These are phyloP conservation scores for Hymenotorrendiella dingleyae DNA, from an alignment of 2,329 filamentous ascomycete genomes.

Conservation along the genomic window DNA sequence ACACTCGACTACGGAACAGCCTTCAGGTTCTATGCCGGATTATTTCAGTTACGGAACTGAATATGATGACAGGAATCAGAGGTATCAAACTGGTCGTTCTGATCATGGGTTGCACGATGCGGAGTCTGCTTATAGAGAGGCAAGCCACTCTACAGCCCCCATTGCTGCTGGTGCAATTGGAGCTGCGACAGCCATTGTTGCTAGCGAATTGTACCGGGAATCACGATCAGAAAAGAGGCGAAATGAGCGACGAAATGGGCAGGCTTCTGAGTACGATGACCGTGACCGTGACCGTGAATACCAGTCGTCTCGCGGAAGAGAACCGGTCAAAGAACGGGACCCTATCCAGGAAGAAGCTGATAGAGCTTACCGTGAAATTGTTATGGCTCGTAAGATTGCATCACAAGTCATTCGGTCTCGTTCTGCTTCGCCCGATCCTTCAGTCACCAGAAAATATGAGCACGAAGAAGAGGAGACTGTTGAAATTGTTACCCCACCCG, in stretches of 20 bases:
- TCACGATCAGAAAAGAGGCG: conserved; percentile 31
- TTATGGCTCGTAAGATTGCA: conserved; percentile 47
- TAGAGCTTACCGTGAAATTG: conserved; percentile 49
- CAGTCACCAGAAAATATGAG: conserved; percentile 50
- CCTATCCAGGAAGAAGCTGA: conserved; percentile 52
- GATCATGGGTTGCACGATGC: conserved; percentile 35
- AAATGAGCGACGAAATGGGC: conserved; percentile 33
- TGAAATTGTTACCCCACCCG: conserved; percentile 50
- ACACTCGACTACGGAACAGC: conserved; percentile 22
- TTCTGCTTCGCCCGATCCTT: conserved; percentile 44
- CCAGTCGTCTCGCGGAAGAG: conserved; percentile 13
- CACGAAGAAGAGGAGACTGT: conserved; percentile 31
- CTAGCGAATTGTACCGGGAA: conserved; percentile 29
- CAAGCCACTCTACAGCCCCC: conserved; percentile 43
- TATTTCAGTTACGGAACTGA: conserved; percentile 11
- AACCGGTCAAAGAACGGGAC: conserved; percentile 31
- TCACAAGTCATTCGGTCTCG: conserved; percentile 48
- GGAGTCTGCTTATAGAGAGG: conserved; percentile 39
- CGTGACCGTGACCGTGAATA: conserved; percentile 12
- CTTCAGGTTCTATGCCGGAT: conserved; percentile 11
- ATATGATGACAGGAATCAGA: conserved; percentile 12
- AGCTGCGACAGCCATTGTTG: conserved; percentile 40
- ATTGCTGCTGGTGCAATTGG: conserved; percentile 41
- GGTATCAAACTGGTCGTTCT: conserved; percentile 13
- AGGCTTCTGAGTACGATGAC: conserved; percentile 23